Conservation (phyloP, 495 filamentous ascomycete species). For the Aspergillus wentii region DNA sequence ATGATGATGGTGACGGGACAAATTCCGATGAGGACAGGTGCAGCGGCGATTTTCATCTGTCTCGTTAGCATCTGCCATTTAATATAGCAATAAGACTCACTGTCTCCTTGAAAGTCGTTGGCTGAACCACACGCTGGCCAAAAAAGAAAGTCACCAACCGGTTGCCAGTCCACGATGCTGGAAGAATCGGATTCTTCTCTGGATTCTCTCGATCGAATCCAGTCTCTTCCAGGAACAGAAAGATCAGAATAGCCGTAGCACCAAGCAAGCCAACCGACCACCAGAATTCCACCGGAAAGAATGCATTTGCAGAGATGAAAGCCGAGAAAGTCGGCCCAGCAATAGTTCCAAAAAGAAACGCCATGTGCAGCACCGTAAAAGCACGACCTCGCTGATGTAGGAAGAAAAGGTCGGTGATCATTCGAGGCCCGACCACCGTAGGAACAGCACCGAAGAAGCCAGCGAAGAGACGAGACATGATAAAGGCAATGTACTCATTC, state of each 20-base stretch:
- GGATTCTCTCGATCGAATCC: constrained; percentile 9
- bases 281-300: constrained; percentile 37
- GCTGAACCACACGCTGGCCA: no score
- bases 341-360: constrained; percentile 9
- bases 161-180: no score
- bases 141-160: no score
- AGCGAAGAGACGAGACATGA: constrained; percentile 25
- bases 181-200: no score
- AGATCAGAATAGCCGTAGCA: constrained; percentile 19
- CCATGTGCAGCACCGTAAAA: constrained; percentile 25
- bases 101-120: no score
- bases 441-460: constrained; percentile 21
- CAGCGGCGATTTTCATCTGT: constrained; percentile 11
- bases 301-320: constrained; percentile 23
- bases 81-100: constrained; percentile 23
- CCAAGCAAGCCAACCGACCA: constrained; percentile 31
- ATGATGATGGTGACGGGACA: constrained; percentile 23
- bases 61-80: constrained; percentile 16
- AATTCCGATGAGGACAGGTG: constrained; percentile 27
- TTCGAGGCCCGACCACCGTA: constrained; percentile 17
- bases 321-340: constrained; percentile 31
- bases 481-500: constrained; percentile 27
- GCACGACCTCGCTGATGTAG: constrained; percentile 28
- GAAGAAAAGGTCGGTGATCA: constrained; percentile 27
- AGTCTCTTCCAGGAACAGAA: constrained; percentile 36